These are phyloP conservation scores for Gardenia jasminoides DNA, from an alignment of 257 asterid species.

Conservation along the genomic window DNA sequence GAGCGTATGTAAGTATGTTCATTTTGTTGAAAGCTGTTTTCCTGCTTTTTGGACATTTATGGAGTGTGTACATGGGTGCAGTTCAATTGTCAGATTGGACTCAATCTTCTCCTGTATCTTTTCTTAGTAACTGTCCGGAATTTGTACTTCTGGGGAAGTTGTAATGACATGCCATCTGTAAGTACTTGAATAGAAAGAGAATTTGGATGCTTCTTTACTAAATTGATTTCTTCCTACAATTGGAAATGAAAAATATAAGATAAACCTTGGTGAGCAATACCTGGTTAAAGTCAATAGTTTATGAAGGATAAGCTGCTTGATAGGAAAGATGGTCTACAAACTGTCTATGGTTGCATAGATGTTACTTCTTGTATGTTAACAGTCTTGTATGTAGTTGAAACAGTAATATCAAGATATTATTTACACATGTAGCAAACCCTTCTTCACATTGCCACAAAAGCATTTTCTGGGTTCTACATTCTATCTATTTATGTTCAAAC, in stretches of 20 bases:
- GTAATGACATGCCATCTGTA: too few relatives aligned
- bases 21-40: not conserved
- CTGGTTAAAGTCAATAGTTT: not conserved
- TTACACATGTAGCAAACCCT: too few relatives aligned
- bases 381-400: not conserved
- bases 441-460: not conserved
- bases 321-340: not conserved
- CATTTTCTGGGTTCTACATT: not conserved
- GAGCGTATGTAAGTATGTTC: conserved; percentile 78
- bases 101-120: not conserved
- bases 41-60: not conserved
- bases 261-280: not conserved
- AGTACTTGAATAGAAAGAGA: too few relatives aligned
- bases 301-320: not conserved
- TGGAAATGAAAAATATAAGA: too few relatives aligned
- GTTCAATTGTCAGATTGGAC: not conserved
- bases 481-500: not conserved
- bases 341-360: not conserved
- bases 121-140: too few relatives aligned
- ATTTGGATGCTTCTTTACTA: not conserved
- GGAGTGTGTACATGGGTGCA: conserved; percentile 2
- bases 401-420: not conserved
- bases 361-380: too few relatives aligned
- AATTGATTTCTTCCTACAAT: not conserved
- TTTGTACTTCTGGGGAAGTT: too few relatives aligned